Base-by-base conservation (phyloP, 352 stramenopile species). In the Phytophthora quininea region DNA sequence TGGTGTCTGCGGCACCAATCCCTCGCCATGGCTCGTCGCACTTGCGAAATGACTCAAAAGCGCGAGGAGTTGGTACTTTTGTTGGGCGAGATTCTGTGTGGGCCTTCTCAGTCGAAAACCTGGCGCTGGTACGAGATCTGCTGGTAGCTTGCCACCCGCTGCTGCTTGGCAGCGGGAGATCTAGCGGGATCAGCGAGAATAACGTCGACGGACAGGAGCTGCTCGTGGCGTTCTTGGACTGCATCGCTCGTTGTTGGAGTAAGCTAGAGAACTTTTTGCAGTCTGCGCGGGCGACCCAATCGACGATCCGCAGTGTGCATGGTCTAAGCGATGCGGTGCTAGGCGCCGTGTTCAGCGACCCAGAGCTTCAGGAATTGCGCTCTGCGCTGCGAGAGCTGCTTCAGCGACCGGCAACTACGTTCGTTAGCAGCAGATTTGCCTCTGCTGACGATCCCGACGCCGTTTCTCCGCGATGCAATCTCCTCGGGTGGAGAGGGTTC, bases 21-120 rank as follows among this genome's bases (percentile, higher is more conserved):
- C 19, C 19, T 24, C 19, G 19, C 19, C 19, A 24, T 24, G 19
- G 19, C 19, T 24, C 19, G 61, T 19, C 58, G 51, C 45, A 43
- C 56, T 38, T 4, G n/a, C 67, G 57, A 46, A 45, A 64, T 46
- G 50, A 45, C 45, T 37, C 32, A 15, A 53, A 31, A 52, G 43
- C 32, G 62, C 9, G 65, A 76, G 7, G 63, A 76, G n/a, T 54
- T 81, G 47, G 54, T 76, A 53, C 45, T 74, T 7, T n/a, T 74
- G 24, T 53, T 81, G 60, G 40, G 49, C 8, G 74, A 76, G 49
- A 58, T 81, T 62, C 54, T 19, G 62, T 81, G 37, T 81, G 69
- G 70, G 47, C 64, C 37, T 66, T 81, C 1, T 65, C 66, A 7
- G 49, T 50, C 4, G 63, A 72, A 30, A 77, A 53, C 35, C 19